Base-by-base conservation (phyloP, 306 rosid genomes). In the Cicer bijugum region DNA sequence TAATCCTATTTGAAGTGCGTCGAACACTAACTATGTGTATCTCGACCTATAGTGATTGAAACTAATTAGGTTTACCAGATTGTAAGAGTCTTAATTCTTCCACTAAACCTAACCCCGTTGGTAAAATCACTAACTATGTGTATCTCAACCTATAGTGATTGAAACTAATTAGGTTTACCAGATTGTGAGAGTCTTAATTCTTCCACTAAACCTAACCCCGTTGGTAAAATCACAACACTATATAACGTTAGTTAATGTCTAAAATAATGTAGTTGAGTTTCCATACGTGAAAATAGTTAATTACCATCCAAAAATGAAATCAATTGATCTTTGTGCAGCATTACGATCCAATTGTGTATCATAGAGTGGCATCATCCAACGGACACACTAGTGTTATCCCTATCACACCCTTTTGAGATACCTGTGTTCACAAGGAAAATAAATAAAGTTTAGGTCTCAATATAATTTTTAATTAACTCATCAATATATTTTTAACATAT, bases 361-460 rank as follows among this genome's bases (percentile, higher is more conserved):
- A 3, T 84, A 63, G 46, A 61, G 6, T 4, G 93, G 89, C 56
- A 81, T 79, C 47, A 77, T 16, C 90, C 93, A 89, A 9, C 48
- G 17, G 17, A 0, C 78, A 37, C 1, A 42, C 11, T 6, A 84
- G 19, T 2, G 89, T 53, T 61, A 89, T 85, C 28, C 89, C 88
- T 65, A 86, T 84, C 17, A 33, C 0, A 0, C 90, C 93, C 62
- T 85, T 86, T 48, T 86, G 93, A 55, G 45, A 35, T 16, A 42
- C 72, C 81, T 86, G 2, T 5, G 0, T 10, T 7, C 48, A 57
- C 44, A 73, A 43, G 10, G 68, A 7, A 59, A 47, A 62, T 0
- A 1, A 60, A 74, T 1, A 8, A 16, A 20, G 0, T n/a, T 45
- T 46, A 45, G 17, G 5, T 5, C 7, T 60, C 5, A 74, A 59